These are phyloP conservation scores for Rhynchosporium agropyri DNA, from an alignment of 2,329 filamentous ascomycete species.

Conservation along the genomic window DNA sequence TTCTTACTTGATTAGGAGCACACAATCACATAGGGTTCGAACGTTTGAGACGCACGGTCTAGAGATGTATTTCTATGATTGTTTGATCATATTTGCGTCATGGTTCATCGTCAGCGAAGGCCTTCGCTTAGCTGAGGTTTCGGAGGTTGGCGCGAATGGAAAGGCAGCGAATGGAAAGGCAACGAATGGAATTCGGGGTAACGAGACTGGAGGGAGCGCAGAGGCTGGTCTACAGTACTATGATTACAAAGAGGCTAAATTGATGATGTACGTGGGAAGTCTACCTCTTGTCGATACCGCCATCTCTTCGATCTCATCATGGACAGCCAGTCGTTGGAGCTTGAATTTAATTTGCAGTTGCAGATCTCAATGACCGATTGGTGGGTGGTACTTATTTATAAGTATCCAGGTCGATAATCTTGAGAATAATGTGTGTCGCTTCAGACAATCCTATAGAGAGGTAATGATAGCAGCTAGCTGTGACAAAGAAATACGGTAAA, in stretches of 20 bases:
- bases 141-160: background rate
- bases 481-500: no score
- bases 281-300: no score
- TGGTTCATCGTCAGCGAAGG: background rate
- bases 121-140: background rate
- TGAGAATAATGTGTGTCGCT: no score
- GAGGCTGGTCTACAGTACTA: background rate
- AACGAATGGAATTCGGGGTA: slow-evolving; percentile 3
- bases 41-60: background rate
- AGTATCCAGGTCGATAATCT: no score
- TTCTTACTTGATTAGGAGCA: slow-evolving; percentile 11
- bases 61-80: background rate
- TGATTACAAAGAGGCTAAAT: background rate
- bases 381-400: no score
- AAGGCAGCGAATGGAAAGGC: background rate
- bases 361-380: no score
- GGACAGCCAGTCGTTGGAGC: no score
- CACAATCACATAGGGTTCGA: background rate
- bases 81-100: background rate
- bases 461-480: no score
- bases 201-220: background rate
- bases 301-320: no score
- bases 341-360: no score
- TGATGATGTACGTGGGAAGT: background rate
- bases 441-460: no score